These are phyloP conservation scores for Metarhizium sp. DNA, from an alignment of 2,329 filamentous ascomycete species.

Conservation along the genomic window DNA sequence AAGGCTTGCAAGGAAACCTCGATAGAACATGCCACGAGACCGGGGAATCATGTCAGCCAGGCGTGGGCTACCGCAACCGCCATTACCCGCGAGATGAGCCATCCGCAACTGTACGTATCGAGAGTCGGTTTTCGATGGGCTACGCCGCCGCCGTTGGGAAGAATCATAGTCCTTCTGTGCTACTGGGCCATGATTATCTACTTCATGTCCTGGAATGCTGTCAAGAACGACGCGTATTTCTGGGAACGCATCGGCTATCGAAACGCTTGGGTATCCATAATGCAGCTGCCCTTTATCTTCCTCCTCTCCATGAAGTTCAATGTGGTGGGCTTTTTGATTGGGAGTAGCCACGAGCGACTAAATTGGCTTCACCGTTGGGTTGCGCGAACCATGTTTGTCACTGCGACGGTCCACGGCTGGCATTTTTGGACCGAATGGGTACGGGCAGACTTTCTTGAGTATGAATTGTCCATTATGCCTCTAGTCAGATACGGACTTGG, in stretches of 20 bases:
- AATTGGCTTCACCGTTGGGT: conserved; percentile 71
- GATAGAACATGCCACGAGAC: conserved; percentile 41
- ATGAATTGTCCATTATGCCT: conserved; percentile 51
- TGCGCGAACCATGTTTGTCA: conserved; percentile 58
- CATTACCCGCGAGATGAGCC: conserved; percentile 43
- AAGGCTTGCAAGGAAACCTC: conserved; percentile 33
- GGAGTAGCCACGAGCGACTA: conserved; percentile 57
- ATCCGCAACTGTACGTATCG: conserved; percentile 44
- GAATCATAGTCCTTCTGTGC: conserved; percentile 38
- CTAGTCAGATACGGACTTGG: conserved; percentile 59
- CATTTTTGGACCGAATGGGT: conserved; percentile 60
- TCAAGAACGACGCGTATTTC: conserved; percentile 44
- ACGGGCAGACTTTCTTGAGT: conserved; percentile 45
- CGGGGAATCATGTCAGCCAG: conserved; percentile 35
- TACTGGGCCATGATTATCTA: conserved; percentile 53
- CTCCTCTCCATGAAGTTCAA: conserved; percentile 52
- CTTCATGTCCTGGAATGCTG: conserved; percentile 42
- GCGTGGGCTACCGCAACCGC: conserved; percentile 51
- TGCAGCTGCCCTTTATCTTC: conserved; percentile 55
- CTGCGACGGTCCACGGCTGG: conserved; percentile 59
- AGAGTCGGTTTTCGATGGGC: conserved; percentile 41
- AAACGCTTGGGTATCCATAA: conserved; percentile 57
- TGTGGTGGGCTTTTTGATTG: conserved; percentile 50
- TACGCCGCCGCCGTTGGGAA: conserved; percentile 49
- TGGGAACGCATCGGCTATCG: conserved; percentile 59